These are phyloP conservation scores for Cylindrotheca fusiformis DNA, from an alignment of 108 stramenopile genomes.

Conservation along the genomic window DNA sequence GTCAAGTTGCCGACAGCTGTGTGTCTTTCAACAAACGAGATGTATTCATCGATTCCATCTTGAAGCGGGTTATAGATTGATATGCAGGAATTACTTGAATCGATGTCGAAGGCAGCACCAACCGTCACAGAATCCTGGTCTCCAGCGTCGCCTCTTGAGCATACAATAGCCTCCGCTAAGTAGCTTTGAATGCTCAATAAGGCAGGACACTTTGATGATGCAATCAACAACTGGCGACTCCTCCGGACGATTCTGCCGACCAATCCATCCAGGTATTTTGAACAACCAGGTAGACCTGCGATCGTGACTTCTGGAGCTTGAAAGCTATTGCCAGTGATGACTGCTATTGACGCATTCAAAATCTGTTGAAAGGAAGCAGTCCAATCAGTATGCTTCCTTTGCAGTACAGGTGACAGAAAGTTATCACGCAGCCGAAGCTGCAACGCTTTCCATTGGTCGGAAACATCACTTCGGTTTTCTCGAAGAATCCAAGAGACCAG, in stretches of 20 bases:
- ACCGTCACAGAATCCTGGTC: no score
- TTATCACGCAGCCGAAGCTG: slow-evolving; percentile 15
- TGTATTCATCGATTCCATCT: slow-evolving; percentile 27
- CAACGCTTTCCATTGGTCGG: slow-evolving; percentile 14
- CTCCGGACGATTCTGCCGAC: background rate
- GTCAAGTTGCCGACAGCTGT: background rate
- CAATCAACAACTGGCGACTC: slow-evolving; percentile 8
- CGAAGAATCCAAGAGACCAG: slow-evolving; percentile 15
- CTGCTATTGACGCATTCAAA: slow-evolving; percentile 5
- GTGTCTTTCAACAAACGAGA: slow-evolving; percentile 12
- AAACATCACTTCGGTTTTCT: slow-evolving; percentile 8
- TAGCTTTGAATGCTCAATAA: slow-evolving; percentile 12
- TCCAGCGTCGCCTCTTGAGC: background rate
- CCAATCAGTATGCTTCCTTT: slow-evolving; percentile 10
- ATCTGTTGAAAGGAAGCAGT: slow-evolving; percentile 17
- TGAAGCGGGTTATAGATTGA: slow-evolving; percentile 5
- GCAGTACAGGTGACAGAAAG: slow-evolving; percentile 23
- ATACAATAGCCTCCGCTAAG: slow-evolving; percentile 13
- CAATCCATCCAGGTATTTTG: slow-evolving; percentile 7
- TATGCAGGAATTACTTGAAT: background rate
- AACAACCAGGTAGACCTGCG: slow-evolving; percentile 15
- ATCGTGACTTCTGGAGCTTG: background rate
- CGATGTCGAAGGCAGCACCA: slow-evolving; percentile 12
- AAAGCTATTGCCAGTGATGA: slow-evolving; percentile 3
- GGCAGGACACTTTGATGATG: background rate